Conservation (phyloP, 148 eudicot species). For the Limonium bicolor region DNA sequence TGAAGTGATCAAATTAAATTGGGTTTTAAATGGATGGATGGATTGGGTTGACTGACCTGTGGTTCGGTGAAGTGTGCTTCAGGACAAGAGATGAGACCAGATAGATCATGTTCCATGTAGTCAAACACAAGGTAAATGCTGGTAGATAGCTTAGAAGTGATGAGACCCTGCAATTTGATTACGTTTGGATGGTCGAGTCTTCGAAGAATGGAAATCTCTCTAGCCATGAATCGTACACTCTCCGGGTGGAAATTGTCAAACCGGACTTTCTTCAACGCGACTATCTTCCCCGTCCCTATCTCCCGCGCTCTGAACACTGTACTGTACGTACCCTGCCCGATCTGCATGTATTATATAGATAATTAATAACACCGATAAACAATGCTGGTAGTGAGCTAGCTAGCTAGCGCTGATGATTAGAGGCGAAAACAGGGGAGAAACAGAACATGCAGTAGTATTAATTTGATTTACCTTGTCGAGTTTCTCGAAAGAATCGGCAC, state of each 20-base stretch:
- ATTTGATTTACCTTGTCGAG: constrained; percentile 55
- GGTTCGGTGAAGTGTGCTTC: too few relatives aligned
- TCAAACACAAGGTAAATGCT: constrained; percentile 83
- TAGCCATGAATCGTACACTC: constrained; percentile 83
- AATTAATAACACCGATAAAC: too few relatives aligned
- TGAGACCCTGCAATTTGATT: constrained; percentile 71
- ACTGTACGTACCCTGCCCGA: constrained; percentile 92
- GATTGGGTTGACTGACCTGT: too few relatives aligned
- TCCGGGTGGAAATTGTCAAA: constrained; percentile 87
- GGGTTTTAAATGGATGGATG: too few relatives aligned
- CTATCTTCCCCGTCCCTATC: constrained; percentile 57
- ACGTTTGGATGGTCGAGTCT: constrained; percentile 83
- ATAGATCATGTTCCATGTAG: constrained; percentile 91
- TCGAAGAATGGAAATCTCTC: constrained; percentile 74
- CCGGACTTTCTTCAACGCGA: constrained; percentile 85
- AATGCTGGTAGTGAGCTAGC: too few relatives aligned
- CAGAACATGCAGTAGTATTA: too few relatives aligned
- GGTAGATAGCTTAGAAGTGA: constrained; percentile 83
- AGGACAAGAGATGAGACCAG: too few relatives aligned
- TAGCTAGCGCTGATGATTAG: too few relatives aligned
- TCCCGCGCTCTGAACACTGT: constrained; percentile 90
- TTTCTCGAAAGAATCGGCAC: constrained; percentile 83
- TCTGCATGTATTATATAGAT: too few relatives aligned
- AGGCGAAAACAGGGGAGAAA: constrained; percentile 3
- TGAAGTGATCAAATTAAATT: too few relatives aligned